Evolutionary conservation across 164 flowering plant species (phyloP).

Genomic region (Annona cherimola): DNA sequence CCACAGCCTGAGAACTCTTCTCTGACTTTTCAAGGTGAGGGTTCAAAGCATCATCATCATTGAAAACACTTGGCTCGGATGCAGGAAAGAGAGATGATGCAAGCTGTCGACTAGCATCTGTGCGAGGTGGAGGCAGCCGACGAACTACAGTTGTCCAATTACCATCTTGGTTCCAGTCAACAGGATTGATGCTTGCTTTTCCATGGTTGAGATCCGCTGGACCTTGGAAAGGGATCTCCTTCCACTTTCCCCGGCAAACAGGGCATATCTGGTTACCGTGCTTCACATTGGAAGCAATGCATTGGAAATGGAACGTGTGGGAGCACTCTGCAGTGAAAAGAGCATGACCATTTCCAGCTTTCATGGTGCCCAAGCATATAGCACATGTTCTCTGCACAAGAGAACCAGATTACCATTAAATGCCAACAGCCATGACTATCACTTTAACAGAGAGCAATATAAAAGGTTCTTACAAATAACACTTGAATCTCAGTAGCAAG

Average conservation of each 20-base stretch:
- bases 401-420: neutral
- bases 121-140: slow-evolving; percentile 42
- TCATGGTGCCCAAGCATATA: slow-evolving; percentile 76
- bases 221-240: slow-evolving; percentile 72
- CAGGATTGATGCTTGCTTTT: slow-evolving; percentile 37
- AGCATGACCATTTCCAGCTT: slow-evolving; percentile 83
- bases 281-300: slow-evolving; percentile 85
- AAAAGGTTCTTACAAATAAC: too few relatives aligned
- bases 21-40: slow-evolving; percentile 20
- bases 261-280: slow-evolving; percentile 90
- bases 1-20: slow-evolving; percentile 9
- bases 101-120: slow-evolving; percentile 31
- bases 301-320: slow-evolving; percentile 87
- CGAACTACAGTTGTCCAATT: slow-evolving; percentile 41
- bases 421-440: neutral
- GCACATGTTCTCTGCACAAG: slow-evolving; percentile 73
- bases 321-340: slow-evolving; percentile 96
- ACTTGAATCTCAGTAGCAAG: too few relatives aligned
- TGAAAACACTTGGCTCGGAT: slow-evolving; percentile 58
- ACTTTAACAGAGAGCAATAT: too few relatives aligned
- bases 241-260: slow-evolving; percentile 94
- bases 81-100: slow-evolving; percentile 40
- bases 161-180: slow-evolving; percentile 47
- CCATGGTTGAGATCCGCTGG: slow-evolving; percentile 33
- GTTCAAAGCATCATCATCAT: slow-evolving; percentile 67